Evolutionary conservation across 2,329 filamentous ascomycete genomes (phyloP).

Genomic region (Penicillium capsulatum): DNA sequence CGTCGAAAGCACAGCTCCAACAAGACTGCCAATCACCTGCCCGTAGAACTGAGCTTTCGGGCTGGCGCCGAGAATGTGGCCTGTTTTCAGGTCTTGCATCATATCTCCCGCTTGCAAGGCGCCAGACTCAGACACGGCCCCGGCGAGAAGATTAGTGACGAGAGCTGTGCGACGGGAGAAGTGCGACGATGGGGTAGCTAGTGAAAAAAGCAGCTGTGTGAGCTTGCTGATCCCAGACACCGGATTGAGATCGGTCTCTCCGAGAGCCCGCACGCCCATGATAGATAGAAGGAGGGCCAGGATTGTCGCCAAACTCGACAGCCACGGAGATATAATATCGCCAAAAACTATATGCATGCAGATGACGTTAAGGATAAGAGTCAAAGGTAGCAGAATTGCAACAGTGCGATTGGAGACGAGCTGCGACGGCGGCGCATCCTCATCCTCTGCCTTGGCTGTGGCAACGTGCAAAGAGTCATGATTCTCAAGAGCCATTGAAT

Average conservation of each 20-base stretch:
- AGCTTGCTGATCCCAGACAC: slow-evolving; percentile 96
- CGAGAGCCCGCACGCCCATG: slow-evolving; percentile 62
- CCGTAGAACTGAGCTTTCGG: slow-evolving; percentile 96
- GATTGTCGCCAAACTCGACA: slow-evolving; percentile 72
- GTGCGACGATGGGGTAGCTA: slow-evolving; percentile 75
- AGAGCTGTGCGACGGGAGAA: slow-evolving; percentile 75
- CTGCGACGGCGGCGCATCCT: slow-evolving; percentile 80
- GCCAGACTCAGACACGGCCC: slow-evolving; percentile 78
- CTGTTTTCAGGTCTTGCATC: slow-evolving; percentile 96
- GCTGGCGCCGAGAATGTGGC: slow-evolving; percentile 84
- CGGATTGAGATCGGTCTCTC: slow-evolving; percentile 90
- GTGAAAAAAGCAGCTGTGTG: slow-evolving; percentile 89
- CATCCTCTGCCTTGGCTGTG: slow-evolving; percentile 44
- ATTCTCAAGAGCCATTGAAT: slow-evolving; percentile 4
- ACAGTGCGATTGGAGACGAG: slow-evolving; percentile 71
- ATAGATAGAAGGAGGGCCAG: slow-evolving; percentile 69
- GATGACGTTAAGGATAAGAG: slow-evolving; percentile 72
- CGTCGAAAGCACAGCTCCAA: slow-evolving; percentile 80
- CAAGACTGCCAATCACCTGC: slow-evolving; percentile 82
- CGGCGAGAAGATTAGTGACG: slow-evolving; percentile 92
- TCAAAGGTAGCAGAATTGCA: slow-evolving; percentile 67
- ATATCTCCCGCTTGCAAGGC: slow-evolving; percentile 93
- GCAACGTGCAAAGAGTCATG: slow-evolving; percentile 3
- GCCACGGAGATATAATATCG: slow-evolving; percentile 70
- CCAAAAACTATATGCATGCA: slow-evolving; percentile 83